These are phyloP conservation scores for Nicotiana attenuata DNA, from an alignment of 257 asterid genomes.

Conservation along the genomic window DNA sequence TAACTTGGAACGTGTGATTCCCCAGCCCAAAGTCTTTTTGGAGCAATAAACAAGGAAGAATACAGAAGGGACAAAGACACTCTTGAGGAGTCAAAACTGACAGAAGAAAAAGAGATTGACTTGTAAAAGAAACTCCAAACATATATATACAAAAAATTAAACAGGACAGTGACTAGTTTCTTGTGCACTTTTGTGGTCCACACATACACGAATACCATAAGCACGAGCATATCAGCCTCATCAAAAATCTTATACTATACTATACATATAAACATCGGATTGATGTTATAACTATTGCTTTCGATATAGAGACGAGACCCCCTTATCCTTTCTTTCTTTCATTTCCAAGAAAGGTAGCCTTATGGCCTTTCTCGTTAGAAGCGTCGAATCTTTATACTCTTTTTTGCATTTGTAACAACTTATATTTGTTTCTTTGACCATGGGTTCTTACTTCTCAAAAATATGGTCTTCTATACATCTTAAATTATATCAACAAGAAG, in stretches of 20 bases:
- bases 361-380: constrained; percentile 20
- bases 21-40: background rate
- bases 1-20: background rate
- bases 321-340: constrained; percentile 22
- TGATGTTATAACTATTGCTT: background rate
- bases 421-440: background rate
- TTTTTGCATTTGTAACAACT: background rate
- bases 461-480: background rate
- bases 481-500: background rate
- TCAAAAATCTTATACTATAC: background rate
- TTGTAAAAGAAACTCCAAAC: constrained; percentile 1
- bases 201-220: background rate
- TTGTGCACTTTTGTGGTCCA: constrained; percentile 18
- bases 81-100: constrained; percentile 5
- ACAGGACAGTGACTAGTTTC: background rate
- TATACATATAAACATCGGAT: background rate
- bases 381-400: constrained; percentile 23
- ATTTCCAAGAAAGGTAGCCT: constrained; percentile 34
- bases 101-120: constrained; percentile 12
- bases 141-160: background rate
- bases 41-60: background rate
- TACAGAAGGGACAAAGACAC: background rate
- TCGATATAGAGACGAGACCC: background rate
- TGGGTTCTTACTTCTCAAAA: background rate
- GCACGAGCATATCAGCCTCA: background rate